These are phyloP conservation scores for Claviceps cyperi DNA, from an alignment of 2,329 filamentous ascomycete genomes.

Conservation along the genomic window DNA sequence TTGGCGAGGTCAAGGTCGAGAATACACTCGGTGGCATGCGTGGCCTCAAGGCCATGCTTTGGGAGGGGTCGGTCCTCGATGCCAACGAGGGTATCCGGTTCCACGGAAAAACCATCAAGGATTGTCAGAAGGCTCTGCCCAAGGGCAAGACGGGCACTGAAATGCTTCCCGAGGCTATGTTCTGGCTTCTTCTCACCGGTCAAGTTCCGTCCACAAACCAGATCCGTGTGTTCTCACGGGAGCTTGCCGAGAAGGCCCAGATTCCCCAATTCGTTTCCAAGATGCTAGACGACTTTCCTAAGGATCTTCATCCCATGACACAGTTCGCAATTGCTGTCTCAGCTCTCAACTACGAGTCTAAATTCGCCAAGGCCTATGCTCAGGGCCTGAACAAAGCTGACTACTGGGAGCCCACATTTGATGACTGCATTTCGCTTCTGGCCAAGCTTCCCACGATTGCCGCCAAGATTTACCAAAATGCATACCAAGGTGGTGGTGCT, in stretches of 20 bases:
- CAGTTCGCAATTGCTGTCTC: constrained; percentile 92
- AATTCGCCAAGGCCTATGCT: constrained; percentile 88
- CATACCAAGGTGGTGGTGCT: constrained; percentile 60
- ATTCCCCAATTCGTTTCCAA: constrained; percentile 73
- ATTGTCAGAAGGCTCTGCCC: constrained; percentile 85
- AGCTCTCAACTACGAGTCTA: constrained; percentile 86
- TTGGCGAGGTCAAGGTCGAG: constrained; percentile 87
- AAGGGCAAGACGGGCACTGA: constrained; percentile 87
- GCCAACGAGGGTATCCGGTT: constrained; percentile 96
- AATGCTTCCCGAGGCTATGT: constrained; percentile 98
- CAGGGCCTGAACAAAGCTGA: constrained; percentile 84
- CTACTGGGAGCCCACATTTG: constrained; percentile 97
- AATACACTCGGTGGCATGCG: constrained; percentile 95
- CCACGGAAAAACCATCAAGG: constrained; percentile 94
- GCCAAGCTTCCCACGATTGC: constrained; percentile 95
- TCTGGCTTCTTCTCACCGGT: constrained; percentile 93
- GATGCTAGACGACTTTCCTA: constrained; percentile 82
- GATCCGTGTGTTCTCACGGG: constrained; percentile 66
- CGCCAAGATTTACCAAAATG: constrained; percentile 93
- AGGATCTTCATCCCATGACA: constrained; percentile 91
- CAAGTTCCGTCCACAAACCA: constrained; percentile 74
- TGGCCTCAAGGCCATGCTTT: constrained; percentile 94
- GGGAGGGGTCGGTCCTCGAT: constrained; percentile 95
- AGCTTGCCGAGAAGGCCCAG: constrained; percentile 73
- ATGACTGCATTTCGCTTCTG: constrained; percentile 83